These are phyloP conservation scores for Fusarium anthophilum DNA, from an alignment of 2,329 filamentous ascomycete species.

Conservation along the genomic window DNA sequence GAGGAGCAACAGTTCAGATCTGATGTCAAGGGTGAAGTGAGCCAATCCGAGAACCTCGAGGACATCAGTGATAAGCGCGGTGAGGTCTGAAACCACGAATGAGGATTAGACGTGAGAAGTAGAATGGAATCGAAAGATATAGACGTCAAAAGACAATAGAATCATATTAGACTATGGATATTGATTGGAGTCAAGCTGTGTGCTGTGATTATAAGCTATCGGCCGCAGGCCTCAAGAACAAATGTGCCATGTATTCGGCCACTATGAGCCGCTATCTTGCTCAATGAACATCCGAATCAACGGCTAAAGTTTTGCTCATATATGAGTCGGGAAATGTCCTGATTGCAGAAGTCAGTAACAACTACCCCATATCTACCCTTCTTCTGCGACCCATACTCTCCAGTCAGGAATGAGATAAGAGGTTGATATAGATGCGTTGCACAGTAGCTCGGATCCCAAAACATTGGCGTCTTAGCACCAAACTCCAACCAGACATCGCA, in stretches of 20 bases:
- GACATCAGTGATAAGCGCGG: not conserved
- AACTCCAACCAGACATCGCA: not conserved
- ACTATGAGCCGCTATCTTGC: not conserved
- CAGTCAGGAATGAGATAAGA: too few relatives aligned
- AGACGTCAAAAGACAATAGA: not conserved
- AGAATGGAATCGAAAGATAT: not conserved
- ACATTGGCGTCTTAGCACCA: too few relatives aligned
- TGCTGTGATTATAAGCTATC: not conserved
- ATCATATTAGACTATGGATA: not conserved
- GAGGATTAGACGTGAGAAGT: too few relatives aligned
- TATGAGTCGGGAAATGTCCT: not conserved
- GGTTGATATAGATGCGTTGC: too few relatives aligned
- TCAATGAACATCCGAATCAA: not conserved
- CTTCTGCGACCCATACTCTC: too few relatives aligned
- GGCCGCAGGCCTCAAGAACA: not conserved
- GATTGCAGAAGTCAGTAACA: not conserved
- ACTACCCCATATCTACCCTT: not conserved
- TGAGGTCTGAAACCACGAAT: not conserved
- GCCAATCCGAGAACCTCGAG: constrained; percentile 10
- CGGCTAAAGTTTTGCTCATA: not conserved
- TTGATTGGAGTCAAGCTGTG: not conserved
- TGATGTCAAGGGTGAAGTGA: constrained; percentile 28
- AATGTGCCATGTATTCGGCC: not conserved
- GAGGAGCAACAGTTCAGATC: constrained; percentile 37
- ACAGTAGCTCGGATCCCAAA: too few relatives aligned